Evolutionary conservation across 2,329 filamentous ascomycete species (phyloP), one percentile per base, ranked within the genome.

Genomic region (Neoscytalidium dimidiatum): DNA sequence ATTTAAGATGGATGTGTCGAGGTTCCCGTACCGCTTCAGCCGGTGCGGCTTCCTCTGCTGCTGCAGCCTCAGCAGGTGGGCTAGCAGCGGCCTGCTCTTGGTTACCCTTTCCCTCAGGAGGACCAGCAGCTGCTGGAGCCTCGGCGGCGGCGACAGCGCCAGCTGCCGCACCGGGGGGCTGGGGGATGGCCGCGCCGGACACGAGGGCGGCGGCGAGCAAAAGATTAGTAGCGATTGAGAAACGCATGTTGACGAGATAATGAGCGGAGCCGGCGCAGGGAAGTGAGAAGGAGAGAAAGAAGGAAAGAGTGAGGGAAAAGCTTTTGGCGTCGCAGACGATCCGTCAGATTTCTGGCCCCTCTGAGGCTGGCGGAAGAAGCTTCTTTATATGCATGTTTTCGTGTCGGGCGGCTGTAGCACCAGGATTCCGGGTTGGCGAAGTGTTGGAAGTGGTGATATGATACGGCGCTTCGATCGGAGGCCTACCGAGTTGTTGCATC

Each of bases 321-420:
- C n/a, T 35, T 57, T 41, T 57, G 52, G 6, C 53, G 53, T 57
- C 35, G 4, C 53, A 57, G 53, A 57, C 53, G 53, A 28, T 38
- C 28, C 28, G 19, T 57, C 29, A 29, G 53, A 19, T 43, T 57
- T 57, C 53, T 57, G 53, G 21, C 6, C 4, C 21, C 14, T 13
- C 17, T 17, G 6, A 29, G 21, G 23, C 17, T 29, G 14, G 35
- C 13, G 13, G 35, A 19, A 13, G 26, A 28, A 9, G 21, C 53
- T n/a, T 14, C 26, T 31, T 43, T 57, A 57, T 57, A 57, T 38
- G 35, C 26, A 28, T 26, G 6, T 4, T 14, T 21, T 46, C n/a
- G 11, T 21, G 31, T 23, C 38, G 19, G 2, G 14, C 19, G 53
- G 7, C 52, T 9, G 14, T 56, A n/a, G 21, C 14, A 17, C 33